phyloP scores from a whole-genome alignment of 768 basidiomycete species.

The Boletus sensibilis region DNA sequence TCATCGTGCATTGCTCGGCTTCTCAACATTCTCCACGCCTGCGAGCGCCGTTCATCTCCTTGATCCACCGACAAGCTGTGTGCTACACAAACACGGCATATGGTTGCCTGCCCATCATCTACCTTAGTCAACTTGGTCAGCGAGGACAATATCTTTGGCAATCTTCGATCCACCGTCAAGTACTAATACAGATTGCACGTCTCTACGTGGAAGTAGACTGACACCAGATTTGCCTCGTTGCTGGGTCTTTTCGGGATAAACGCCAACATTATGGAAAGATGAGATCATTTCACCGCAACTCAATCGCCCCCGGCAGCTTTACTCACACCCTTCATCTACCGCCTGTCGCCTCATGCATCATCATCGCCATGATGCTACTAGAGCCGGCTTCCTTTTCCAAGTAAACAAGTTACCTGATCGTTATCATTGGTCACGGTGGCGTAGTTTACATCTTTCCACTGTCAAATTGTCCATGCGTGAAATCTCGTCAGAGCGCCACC shows the following conservation, averaged over 20 bases:
- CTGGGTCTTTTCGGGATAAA: background rate
- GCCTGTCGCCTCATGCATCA: slow-evolving; percentile 1
- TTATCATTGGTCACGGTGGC: slow-evolving; percentile 16
- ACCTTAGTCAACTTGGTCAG: background rate
- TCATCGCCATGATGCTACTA: background rate
- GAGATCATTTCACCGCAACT: slow-evolving; percentile 15
- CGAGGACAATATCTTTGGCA: background rate
- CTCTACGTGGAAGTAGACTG: slow-evolving; percentile 4
- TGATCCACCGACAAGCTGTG: slow-evolving; percentile 1
- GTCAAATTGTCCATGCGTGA: background rate
- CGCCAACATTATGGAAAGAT: background rate
- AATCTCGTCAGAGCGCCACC: slow-evolving; percentile 21
- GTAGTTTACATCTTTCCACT: slow-evolving; percentile 7
- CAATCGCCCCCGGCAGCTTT: slow-evolving; percentile 1
- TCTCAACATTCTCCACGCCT: background rate
- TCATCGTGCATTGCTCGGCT: background rate
- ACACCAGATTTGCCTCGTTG: slow-evolving; percentile 3
- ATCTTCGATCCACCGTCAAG: background rate
- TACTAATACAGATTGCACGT: background rate
- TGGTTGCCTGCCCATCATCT: background rate
- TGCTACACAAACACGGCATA: slow-evolving; percentile 6
- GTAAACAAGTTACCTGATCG: background rate
- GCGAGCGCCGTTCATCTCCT: background rate
- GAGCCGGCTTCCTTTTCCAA: slow-evolving; percentile 9
- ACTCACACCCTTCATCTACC: background rate